Percentiles rank a stretch among this genome's conserved stretches.
phyloP scores from a whole-genome alignment of 116 monocot species.

The Zostera marina region DNA sequence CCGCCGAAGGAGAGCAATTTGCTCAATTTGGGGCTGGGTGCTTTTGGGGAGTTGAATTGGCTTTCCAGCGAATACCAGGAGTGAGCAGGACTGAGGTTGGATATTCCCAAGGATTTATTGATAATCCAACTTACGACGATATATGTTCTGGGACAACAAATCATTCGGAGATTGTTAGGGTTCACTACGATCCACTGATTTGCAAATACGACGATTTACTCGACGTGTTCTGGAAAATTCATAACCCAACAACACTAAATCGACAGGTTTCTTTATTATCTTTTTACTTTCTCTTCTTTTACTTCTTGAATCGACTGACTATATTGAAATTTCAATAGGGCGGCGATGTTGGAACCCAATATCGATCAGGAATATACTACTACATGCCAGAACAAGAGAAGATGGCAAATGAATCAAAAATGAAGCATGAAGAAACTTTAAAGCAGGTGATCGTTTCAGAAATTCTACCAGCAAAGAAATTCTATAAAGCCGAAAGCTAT shows the following conservation, averaged over 20 bases:
- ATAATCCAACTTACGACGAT: conserved; percentile 10
- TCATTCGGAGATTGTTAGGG: conserved; percentile 15
- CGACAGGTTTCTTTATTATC: conserved; percentile 7
- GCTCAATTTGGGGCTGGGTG: conserved; percentile 23
- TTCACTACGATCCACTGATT: conserved; percentile 13
- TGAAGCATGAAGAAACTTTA: conserved; percentile 25
- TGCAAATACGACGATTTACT: conserved; percentile 9
- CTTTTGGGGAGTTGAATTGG: conserved; percentile 24
- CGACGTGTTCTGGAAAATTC: conserved; percentile 12
- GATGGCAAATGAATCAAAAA: conserved; percentile 29
- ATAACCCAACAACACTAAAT: conserved; percentile 14
- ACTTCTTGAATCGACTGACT: background rate
- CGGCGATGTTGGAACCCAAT: conserved; percentile 57
- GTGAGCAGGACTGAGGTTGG: conserved; percentile 20
- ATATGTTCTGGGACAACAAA: conserved; percentile 11
- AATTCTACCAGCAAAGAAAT: conserved; percentile 54
- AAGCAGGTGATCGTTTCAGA: conserved; percentile 35
- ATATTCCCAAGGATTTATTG: conserved; percentile 14
- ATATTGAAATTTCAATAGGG: conserved; percentile 12
- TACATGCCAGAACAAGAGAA: conserved; percentile 40
- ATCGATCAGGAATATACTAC: conserved; percentile 67
- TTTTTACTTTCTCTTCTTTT: background rate
- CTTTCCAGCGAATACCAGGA: conserved; percentile 16
- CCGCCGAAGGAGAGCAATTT: conserved; percentile 6
- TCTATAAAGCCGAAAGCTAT: conserved; percentile 62